These are phyloP conservation scores for Sphaerulina musiva DNA, from an alignment of 2,329 filamentous ascomycete species.

Conservation along the genomic window DNA sequence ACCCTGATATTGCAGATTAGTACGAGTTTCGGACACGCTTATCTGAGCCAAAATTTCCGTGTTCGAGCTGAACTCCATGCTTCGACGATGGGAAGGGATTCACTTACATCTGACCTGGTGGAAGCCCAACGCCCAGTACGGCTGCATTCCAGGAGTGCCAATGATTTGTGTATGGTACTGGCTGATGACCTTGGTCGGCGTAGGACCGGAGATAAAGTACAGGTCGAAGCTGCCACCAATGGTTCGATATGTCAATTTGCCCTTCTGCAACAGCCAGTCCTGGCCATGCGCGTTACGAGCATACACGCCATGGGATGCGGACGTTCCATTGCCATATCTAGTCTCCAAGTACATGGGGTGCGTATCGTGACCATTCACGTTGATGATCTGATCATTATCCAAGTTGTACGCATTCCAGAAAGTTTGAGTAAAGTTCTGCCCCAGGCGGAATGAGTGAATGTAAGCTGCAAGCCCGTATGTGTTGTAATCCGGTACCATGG, in stretches of 20 bases:
- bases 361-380: slow-evolving; percentile 29
- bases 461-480: slow-evolving; percentile 31
- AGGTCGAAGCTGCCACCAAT: slow-evolving; percentile 52
- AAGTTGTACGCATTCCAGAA: slow-evolving; percentile 29
- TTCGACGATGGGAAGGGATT: too few relatives aligned
- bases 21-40: too few relatives aligned
- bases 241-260: slow-evolving; percentile 28
- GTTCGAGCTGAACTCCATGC: too few relatives aligned
- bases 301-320: slow-evolving; percentile 31
- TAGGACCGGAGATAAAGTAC: slow-evolving; percentile 62
- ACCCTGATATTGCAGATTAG: neutral
- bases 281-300: slow-evolving; percentile 32
- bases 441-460: slow-evolving; percentile 28
- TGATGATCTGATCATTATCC: slow-evolving; percentile 22
- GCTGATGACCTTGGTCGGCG: slow-evolving; percentile 12
- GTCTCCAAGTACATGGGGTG: slow-evolving; percentile 34
- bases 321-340: slow-evolving; percentile 23
- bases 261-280: slow-evolving; percentile 29
- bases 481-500: slow-evolving; percentile 28
- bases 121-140: slow-evolving; percentile 28
- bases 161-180: slow-evolving; percentile 24
- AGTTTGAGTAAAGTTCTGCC: slow-evolving; percentile 31
- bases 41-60: too few relatives aligned
- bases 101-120: slow-evolving; percentile 19
- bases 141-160: slow-evolving; percentile 23